Conservation (phyloP, 1,139 yeast genomes). For the Protomyces inundatus region DNA sequence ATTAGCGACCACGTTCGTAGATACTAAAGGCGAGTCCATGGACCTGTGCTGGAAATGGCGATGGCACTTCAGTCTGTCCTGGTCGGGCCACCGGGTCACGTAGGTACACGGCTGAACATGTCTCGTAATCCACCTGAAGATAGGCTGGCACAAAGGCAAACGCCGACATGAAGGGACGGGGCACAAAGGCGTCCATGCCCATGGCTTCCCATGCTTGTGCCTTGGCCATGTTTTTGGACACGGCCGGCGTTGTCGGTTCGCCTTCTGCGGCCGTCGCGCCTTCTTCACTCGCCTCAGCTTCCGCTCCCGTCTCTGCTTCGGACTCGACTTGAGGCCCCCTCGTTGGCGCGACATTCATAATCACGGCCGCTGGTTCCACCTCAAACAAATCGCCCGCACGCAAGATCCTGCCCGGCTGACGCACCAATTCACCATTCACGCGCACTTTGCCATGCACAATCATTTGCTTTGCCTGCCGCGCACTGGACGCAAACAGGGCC, state of each 20-base stretch:
- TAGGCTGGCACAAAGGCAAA: constrained; percentile 90
- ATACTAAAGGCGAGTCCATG: constrained; percentile 96
- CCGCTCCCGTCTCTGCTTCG: constrained; percentile 42
- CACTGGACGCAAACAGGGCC: constrained; percentile 86
- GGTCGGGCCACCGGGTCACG: constrained; percentile 98
- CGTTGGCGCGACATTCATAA: constrained; percentile 67
- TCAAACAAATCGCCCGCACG: constrained; percentile 81
- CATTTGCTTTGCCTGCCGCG: constrained; percentile 90
- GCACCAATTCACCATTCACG: constrained; percentile 71
- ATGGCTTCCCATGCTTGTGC: constrained; percentile 18
- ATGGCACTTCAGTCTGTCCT: constrained; percentile 89
- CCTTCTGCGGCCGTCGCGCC: constrained; percentile 56
- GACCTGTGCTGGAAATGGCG: constrained; percentile 76
- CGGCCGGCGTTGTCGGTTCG: neutral
- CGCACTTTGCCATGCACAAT: constrained; percentile 74
- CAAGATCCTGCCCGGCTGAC: constrained; percentile 74
- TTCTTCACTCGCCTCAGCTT: constrained; percentile 68
- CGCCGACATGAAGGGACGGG: constrained; percentile 88
- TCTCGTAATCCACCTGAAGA: constrained; percentile 77
- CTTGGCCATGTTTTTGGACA: neutral
- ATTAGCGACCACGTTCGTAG: constrained; percentile 56
- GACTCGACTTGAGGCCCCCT: constrained; percentile 52
- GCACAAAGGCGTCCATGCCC: constrained; percentile 61
- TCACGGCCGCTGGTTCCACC: constrained; percentile 79
- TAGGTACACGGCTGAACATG: constrained; percentile 91